Conservation (phyloP, 164 flowering plant genomes). For the Sextonia rubra region DNA sequence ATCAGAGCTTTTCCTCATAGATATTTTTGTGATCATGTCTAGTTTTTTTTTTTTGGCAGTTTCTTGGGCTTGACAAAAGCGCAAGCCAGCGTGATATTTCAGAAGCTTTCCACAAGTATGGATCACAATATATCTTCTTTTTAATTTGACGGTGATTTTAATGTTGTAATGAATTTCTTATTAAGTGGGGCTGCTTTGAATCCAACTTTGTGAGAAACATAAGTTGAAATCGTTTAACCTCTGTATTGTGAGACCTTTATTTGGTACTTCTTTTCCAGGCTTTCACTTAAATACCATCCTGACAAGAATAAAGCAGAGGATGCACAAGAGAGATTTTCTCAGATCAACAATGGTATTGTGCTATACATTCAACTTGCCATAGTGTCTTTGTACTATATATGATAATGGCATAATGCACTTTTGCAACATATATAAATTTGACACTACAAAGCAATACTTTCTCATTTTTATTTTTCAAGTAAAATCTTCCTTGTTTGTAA, state of each 20-base stretch:
- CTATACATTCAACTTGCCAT: neutral
- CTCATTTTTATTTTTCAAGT: too few species aligned
- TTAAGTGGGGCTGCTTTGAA: neutral
- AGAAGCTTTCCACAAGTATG: constrained; percentile 96
- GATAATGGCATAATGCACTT: neutral
- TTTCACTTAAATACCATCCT: constrained; percentile 88
- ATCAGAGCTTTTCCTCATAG: too few species aligned
- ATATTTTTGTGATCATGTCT: too few species aligned
- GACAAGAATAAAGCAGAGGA: constrained; percentile 89
- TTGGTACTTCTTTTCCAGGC: constrained; percentile 34
- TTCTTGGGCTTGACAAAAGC: constrained; percentile 70
- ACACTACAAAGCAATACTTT: too few species aligned
- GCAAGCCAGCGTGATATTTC: constrained; percentile 89
- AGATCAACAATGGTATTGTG: constrained; percentile 75
- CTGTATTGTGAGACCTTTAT: neutral
- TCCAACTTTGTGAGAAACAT: neutral
- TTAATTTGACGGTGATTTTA: neutral
- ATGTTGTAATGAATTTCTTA: too few species aligned
- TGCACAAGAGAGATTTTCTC: constrained; percentile 85
- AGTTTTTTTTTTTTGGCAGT: constrained; percentile 40
- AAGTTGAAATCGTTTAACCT: neutral
- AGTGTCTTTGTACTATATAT: too few species aligned
- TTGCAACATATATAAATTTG: too few species aligned
- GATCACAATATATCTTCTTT: neutral
- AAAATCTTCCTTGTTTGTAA: neutral